A percentile compares a stretch with the other conserved stretches of the same genome.
Evolutionary conservation across 139 green algal species (phyloP).

Genomic region (Chlamydomonas schloesseri): DNA sequence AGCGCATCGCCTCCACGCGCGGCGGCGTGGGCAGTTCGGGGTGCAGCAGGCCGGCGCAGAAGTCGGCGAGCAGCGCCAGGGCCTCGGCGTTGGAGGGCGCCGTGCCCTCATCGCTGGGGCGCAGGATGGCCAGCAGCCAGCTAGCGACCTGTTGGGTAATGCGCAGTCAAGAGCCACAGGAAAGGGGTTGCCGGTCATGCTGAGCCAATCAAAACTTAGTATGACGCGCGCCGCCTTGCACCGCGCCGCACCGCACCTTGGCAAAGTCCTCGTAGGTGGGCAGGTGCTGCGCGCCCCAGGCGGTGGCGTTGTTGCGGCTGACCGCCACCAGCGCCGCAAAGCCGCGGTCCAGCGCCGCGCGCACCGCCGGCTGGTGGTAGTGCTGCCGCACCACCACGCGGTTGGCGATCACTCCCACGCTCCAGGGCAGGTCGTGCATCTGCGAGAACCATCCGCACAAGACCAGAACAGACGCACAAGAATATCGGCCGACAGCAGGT

Average conservation of each 20-base stretch:
- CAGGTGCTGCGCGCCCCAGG: slow-evolving; percentile 11
- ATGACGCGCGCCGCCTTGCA: too few relatives aligned
- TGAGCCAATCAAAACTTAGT: too few relatives aligned
- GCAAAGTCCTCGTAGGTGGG: slow-evolving; percentile 21
- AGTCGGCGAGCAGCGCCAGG: slow-evolving; percentile 73
- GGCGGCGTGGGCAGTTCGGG: slow-evolving; percentile 66
- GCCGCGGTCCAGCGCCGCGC: slow-evolving; percentile 11
- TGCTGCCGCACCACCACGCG: slow-evolving; percentile 35
- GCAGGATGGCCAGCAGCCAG: slow-evolving; percentile 48
- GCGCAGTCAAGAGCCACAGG: too few relatives aligned
- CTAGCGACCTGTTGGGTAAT: neutral
- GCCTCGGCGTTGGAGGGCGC: slow-evolving; percentile 73
- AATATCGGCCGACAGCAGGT: too few relatives aligned
- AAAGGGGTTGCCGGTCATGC: too few relatives aligned
- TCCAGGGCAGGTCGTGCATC: slow-evolving; percentile 37
- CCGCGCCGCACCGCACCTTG: slow-evolving; percentile 2
- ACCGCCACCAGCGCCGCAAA: neutral
- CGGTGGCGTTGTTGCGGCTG: neutral
- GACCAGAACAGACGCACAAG: too few relatives aligned
- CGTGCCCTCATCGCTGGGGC: slow-evolving; percentile 31
- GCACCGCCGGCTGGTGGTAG: slow-evolving; percentile 35
- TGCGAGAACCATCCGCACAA: too few relatives aligned
- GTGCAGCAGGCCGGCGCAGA: slow-evolving; percentile 75
- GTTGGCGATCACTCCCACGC: neutral
- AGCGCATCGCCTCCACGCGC: slow-evolving; percentile 69